Conservation (phyloP, 1,284 basidiomycete species). For the Irpex rosettiformis region DNA sequence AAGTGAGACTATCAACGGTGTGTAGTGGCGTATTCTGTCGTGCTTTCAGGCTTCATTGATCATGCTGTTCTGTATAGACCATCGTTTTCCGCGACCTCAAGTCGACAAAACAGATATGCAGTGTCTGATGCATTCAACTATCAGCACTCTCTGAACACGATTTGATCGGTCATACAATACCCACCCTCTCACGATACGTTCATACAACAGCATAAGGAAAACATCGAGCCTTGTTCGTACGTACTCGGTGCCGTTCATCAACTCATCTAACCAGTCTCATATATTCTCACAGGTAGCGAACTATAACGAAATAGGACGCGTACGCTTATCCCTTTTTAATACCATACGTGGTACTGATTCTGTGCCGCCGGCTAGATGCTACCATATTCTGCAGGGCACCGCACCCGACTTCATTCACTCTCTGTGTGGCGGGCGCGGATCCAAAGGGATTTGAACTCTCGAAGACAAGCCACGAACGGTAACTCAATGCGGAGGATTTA, state of each 20-base stretch:
- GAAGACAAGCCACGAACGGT: not conserved
- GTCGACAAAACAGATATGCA: not conserved
- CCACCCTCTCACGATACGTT: not conserved
- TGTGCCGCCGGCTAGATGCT: slow-evolving; percentile 2
- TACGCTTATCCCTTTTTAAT: not conserved
- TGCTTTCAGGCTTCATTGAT: not conserved
- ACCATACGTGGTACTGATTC: not conserved
- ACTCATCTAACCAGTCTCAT: not conserved
- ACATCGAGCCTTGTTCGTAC: not conserved
- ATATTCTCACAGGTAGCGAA: not conserved
- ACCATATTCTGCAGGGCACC: not conserved
- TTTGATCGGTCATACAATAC: not conserved
- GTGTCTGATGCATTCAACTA: not conserved
- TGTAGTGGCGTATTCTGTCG: not conserved
- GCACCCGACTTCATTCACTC: not conserved
- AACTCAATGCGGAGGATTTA: not conserved
- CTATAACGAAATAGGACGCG: not conserved
- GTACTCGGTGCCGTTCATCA: slow-evolving; percentile 3
- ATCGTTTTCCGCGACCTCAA: not conserved
- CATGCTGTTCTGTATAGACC: not conserved
- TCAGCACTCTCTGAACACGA: not conserved
- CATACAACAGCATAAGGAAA: not conserved
- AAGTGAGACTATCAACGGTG: not conserved
- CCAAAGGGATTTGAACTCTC: slow-evolving; percentile 2
- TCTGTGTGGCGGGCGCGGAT: not conserved